These are phyloP conservation scores for Yamadazyma kanchanaburiensis DNA, from an alignment of 1,139 yeast genomes.

Conservation along the genomic window DNA sequence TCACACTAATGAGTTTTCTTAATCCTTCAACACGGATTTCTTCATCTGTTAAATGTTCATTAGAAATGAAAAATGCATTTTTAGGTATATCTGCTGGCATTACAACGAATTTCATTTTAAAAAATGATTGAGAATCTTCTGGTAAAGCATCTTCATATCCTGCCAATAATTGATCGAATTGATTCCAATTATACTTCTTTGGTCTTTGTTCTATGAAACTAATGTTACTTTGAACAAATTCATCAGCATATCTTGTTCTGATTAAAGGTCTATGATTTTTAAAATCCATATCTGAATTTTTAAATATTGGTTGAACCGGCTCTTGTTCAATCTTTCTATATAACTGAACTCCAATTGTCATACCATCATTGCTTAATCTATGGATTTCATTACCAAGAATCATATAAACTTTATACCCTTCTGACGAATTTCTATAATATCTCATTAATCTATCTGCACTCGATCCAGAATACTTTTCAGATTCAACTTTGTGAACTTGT, in stretches of 20 bases:
- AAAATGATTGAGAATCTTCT: slow-evolving; percentile 55
- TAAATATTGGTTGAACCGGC: slow-evolving; percentile 10
- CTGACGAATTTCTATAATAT: slow-evolving; percentile 38
- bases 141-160: slow-evolving; percentile 77
- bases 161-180: slow-evolving; percentile 83
- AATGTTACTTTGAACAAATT: slow-evolving; percentile 56
- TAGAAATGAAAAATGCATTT: slow-evolving; percentile 46
- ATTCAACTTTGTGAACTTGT: slow-evolving; percentile 62
- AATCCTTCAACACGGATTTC: slow-evolving; percentile 88
- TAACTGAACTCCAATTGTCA: slow-evolving; percentile 72
- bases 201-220: slow-evolving; percentile 55
- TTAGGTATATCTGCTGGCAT: slow-evolving; percentile 71
- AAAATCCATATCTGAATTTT: slow-evolving; percentile 22
- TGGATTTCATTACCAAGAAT: slow-evolving; percentile 83
- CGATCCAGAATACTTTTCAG: slow-evolving; percentile 58
- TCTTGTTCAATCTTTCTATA: slow-evolving; percentile 35
- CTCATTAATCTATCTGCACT: slow-evolving; percentile 42
- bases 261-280: slow-evolving; percentile 51
- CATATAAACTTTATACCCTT: slow-evolving; percentile 67
- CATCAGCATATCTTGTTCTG: slow-evolving; percentile 74
- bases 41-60: slow-evolving; percentile 71
- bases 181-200: slow-evolving; percentile 79
- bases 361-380: slow-evolving; percentile 70
- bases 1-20: slow-evolving; percentile 61
- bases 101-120: slow-evolving; percentile 76